Conservation (phyloP, 2,329 filamentous ascomycete species). For the Fusarium buxicola region DNA sequence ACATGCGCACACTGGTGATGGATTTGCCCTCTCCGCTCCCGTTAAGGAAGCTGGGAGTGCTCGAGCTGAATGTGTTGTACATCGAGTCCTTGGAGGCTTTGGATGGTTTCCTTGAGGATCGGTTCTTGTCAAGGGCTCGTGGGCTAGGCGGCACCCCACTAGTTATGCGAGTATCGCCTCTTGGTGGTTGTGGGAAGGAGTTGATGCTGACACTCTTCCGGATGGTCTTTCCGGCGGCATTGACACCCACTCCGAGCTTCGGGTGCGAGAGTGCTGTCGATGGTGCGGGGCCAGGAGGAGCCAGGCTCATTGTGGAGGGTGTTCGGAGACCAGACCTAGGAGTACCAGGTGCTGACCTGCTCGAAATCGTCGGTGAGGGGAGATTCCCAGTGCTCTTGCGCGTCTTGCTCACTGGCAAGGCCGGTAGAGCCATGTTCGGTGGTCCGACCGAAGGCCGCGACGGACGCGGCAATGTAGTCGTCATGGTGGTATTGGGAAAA, state of each 20-base stretch:
- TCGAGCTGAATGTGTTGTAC: conserved; percentile 59
- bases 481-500: conserved; percentile 40
- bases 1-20: conserved; percentile 73
- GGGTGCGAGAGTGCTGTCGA: conserved; percentile 67
- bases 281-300: conserved; percentile 65
- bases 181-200: conserved; percentile 90
- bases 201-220: conserved; percentile 94
- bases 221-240: conserved; percentile 74
- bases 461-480: conserved; percentile 73
- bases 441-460: conserved; percentile 76
- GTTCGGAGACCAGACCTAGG: conserved; percentile 69
- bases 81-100: conserved; percentile 67
- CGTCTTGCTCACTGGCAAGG: conserved; percentile 78
- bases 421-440: conserved; percentile 77
- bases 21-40: conserved; percentile 82
- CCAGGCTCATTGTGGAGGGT: conserved; percentile 66
- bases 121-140: conserved; percentile 63
- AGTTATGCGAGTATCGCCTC: conserved; percentile 65
- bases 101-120: conserved; percentile 61
- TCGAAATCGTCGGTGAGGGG: conserved; percentile 50
- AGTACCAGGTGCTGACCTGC: conserved; percentile 59
- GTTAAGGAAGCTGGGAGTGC: conserved; percentile 81
- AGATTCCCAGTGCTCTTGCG: conserved; percentile 71
- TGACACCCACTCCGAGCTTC: conserved; percentile 66
- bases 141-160: conserved; percentile 73